Base-by-base conservation (phyloP, 345 rosid species). In the Salix koriyanagi region DNA sequence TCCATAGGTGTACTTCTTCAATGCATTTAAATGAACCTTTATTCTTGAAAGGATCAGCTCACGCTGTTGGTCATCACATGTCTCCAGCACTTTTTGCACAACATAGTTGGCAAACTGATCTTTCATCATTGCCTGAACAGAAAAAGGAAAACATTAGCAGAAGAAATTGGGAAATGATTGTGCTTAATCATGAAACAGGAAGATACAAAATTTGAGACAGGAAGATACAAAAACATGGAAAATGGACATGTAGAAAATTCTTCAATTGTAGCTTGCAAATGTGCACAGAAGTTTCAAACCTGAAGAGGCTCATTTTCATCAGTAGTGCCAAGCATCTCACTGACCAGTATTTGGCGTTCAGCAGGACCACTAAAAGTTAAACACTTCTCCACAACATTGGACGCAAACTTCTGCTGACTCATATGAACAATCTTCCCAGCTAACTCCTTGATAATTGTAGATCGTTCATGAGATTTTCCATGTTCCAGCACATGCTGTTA, bases 381-480 rank as follows among this genome's bases (percentile, higher is more conserved):
- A 78, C 99, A 95, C 83, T 95, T 95, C 83, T 95, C 99, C 58
- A 95, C 85, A 71, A 95, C 99, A 73, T 95, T 95, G 11, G 99
- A 95, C 21, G 99, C 99, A 83, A 95, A 95, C 84, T 95, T 95
- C 78, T 95, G 99, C 83, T 95, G 99, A 76, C 99, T 95, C 99
- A 95, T 95, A 71, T 87, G 90, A 78, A 95, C 96, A 37, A 95
- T 91, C 84, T 89, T 91, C 76, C 97, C 99, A 15, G 93, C 86
- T 71, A 95, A 74, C 70, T 90, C 90, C 79, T 79, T 88, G 46
- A 95, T 90, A 75, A 95, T 91, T 37, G 86, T 81, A 21, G 97
- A 78, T 39, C 99, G 97, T 82, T 95, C 99, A 61, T 90, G 85
- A 18, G 94, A 89, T 79, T 95, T 90, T 23, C 99, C 99, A 62